Evolutionary conservation across 345 rosid genomes (phyloP), one percentile per base, ranked within the genome.

Genomic region (Sonneratia alba): DNA sequence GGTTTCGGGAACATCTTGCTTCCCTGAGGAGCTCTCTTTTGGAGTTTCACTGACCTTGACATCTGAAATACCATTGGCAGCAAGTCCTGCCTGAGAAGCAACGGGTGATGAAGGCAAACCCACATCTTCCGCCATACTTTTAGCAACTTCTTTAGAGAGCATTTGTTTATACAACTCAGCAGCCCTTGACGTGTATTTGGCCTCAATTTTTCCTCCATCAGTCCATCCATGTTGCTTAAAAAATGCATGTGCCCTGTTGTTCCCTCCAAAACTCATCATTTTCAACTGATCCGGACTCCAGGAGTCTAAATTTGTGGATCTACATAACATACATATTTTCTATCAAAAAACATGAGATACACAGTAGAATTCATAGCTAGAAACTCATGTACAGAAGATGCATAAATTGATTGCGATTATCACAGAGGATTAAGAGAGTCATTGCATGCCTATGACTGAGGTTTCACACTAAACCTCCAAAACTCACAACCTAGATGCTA

Each of bases 221-320:
- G 81, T 83, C 99, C 99, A 95, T 63, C 99, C 98, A 70, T 95
- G 97, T 70, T 90, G 97, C 87, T 95, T 95, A 79, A 95, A 95
- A 79, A 95, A 95, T 65, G 71, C 90, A 19, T 90, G 97, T 14
- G 97, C 98, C 49, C 94, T 89, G 80, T 89, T 88, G 77, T 95
- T 95, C 77, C 99, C 99, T 70, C 98, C 98, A 72, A 77, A 88
- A 61, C 77, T 67, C 98, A 95, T 92, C 81, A 78, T 85, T 83
- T 76, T 92, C 84, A 95, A 73, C 73, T 95, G 99, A 77, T 95
- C 99, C 22, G 86, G 77, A 79, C 76, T 85, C 99, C 99, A 95
- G 18, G 98, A 89, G 77, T 95, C 98, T 78, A 95, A 81, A 83
- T 90, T 95, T 22, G 99, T 92, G 36, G 98, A 95, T 88, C 99